phyloP scores from a whole-genome alignment of 2,329 filamentous ascomycete species.

The Aspergillus luchuensis region DNA sequence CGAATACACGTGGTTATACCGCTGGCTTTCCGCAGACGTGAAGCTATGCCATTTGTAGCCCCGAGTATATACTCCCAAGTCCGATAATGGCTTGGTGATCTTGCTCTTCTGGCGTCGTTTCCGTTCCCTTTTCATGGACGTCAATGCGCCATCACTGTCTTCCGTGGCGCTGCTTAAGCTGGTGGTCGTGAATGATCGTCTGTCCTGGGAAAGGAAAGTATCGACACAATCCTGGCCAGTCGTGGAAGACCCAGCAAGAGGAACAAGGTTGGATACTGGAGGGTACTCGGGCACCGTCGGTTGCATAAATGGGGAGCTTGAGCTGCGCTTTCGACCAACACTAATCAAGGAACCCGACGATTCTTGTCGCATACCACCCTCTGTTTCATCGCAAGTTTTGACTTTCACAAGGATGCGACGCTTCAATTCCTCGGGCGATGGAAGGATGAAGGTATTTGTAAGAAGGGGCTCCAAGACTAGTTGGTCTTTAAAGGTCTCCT shows the following conservation, averaged over 20 bases:
- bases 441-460: constrained; percentile 67
- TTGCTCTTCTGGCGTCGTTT: constrained; percentile 72
- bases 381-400: constrained; percentile 69
- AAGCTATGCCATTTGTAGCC: constrained; percentile 85
- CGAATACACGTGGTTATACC: constrained; percentile 92
- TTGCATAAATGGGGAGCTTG: constrained; percentile 74
- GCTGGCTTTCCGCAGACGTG: constrained; percentile 73
- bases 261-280: constrained; percentile 50
- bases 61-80: constrained; percentile 77
- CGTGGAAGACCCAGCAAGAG: constrained; percentile 56
- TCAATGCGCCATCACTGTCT: constrained; percentile 68
- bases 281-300: constrained; percentile 63
- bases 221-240: constrained; percentile 51
- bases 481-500: constrained; percentile 75
- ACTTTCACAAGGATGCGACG: constrained; percentile 89
- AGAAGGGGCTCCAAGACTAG: constrained; percentile 77
- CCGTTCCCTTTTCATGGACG: constrained; percentile 59
- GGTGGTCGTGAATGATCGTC: constrained; percentile 55
- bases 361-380: constrained; percentile 50
- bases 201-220: constrained; percentile 54
- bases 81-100: constrained; percentile 79
- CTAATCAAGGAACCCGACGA: constrained; percentile 39
- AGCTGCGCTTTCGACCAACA: constrained; percentile 61
- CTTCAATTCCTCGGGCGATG: constrained; percentile 82
- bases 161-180: constrained; percentile 66